phyloP scores from a whole-genome alignment of 78 protist genomes.

The Protostelium mycophagum region DNA sequence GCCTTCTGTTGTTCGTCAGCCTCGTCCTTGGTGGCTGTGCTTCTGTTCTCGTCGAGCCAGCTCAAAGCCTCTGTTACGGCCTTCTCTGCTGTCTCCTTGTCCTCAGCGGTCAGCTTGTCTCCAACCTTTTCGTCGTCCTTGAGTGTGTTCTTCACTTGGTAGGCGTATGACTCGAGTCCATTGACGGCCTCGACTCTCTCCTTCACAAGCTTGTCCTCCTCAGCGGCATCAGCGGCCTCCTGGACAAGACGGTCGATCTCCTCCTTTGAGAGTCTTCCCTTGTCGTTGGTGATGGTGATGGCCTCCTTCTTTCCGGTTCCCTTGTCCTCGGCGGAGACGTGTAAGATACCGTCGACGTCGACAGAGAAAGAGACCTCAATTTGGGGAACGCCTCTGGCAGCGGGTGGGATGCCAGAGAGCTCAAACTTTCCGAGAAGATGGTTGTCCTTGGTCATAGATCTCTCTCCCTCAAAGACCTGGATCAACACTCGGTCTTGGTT shows the following conservation, averaged over 20 bases:
- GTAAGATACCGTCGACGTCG: constrained; percentile 91
- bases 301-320: constrained; percentile 70
- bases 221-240: constrained; percentile 88
- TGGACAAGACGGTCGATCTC: constrained; percentile 94
- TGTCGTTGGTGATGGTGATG: constrained; percentile 95
- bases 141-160: constrained; percentile 64
- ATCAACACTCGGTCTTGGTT: constrained; percentile 91
- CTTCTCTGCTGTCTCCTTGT: constrained; percentile 63
- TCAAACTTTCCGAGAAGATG: constrained; percentile 92
- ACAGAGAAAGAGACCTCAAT: constrained; percentile 97
- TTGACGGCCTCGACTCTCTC: constrained; percentile 77
- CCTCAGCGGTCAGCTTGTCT: constrained; percentile 84
- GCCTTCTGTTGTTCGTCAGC: constrained; percentile 81
- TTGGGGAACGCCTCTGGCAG: constrained; percentile 97
- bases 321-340: constrained; percentile 95
- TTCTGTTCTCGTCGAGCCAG: constrained; percentile 77
- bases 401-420: constrained; percentile 95
- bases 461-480: constrained; percentile 95
- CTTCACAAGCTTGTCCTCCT: constrained; percentile 75
- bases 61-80: constrained; percentile 78
- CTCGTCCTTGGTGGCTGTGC: constrained; percentile 80
- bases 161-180: constrained; percentile 82
- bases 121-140: constrained; percentile 65
- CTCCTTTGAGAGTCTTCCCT: constrained; percentile 85
- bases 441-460: constrained; percentile 92